Conservation (phyloP, 495 filamentous ascomycete genomes). For the Trichoderma parareesei region DNA sequence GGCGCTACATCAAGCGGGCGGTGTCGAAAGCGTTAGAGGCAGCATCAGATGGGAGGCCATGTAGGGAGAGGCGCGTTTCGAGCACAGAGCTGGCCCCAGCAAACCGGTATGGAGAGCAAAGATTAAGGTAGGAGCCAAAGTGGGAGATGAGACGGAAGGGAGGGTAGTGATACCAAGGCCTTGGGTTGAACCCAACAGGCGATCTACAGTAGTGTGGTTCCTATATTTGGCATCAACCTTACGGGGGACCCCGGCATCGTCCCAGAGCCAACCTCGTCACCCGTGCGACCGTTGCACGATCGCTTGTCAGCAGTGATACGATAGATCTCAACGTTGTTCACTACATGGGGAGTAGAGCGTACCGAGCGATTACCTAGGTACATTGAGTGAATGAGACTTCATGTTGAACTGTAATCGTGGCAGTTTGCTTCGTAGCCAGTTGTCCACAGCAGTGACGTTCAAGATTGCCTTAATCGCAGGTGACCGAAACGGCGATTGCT, state of each 20-base stretch:
- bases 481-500: background rate
- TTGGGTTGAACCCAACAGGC: background rate
- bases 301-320: conserved; percentile 7
- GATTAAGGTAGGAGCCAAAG: conserved; percentile 9
- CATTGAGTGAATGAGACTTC: too few species aligned
- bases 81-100: background rate
- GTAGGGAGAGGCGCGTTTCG: background rate
- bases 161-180: conserved; percentile 8
- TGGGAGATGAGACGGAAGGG: conserved; percentile 7
- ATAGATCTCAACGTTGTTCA: background rate
- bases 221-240: conserved; percentile 7
- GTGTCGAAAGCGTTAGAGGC: background rate
- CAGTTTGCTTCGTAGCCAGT: background rate
- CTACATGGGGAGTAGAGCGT: background rate
- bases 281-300: conserved; percentile 8
- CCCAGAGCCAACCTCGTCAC: background rate
- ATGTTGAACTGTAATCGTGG: background rate
- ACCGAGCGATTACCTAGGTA: too few species aligned
- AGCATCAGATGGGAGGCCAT: background rate
- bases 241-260: background rate
- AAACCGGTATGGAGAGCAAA: background rate
- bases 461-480: background rate
- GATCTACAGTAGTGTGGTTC: conserved; percentile 7
- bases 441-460: background rate
- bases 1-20: background rate